These are phyloP conservation scores for Chrysopogon serrulatus DNA, from an alignment of 176 grass and related monocot species.

Conservation along the genomic window DNA sequence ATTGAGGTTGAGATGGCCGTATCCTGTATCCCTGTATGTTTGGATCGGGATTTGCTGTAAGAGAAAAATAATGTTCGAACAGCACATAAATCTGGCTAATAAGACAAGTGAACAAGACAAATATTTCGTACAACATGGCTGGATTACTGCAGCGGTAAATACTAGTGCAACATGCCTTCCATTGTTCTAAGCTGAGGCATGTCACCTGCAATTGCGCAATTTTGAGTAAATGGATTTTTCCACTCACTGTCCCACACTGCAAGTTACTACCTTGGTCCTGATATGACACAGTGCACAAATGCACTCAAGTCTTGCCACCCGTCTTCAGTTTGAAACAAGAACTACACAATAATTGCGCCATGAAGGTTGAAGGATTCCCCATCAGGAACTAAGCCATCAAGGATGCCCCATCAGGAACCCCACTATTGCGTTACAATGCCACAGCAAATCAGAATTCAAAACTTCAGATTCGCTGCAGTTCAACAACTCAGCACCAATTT, in stretches of 20 bases:
- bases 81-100: too few relatives aligned
- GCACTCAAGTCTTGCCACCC: neutral
- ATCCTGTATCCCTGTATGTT: too few relatives aligned
- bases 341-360: neutral
- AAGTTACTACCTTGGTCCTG: neutral
- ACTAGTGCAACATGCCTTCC: neutral
- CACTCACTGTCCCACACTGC: neutral
- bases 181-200: neutral
- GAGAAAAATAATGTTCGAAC: too few relatives aligned
- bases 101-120: too few relatives aligned
- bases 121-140: neutral
- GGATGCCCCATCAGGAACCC: too few relatives aligned
- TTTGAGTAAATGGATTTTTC: neutral
- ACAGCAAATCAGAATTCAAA: neutral
- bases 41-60: too few relatives aligned
- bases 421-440: neutral
- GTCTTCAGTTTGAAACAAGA: neutral
- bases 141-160: neutral
- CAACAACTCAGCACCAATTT: neutral
- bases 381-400: too few relatives aligned
- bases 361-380: too few relatives aligned
- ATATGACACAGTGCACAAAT: neutral
- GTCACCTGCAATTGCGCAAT: too few relatives aligned
- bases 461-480: neutral
- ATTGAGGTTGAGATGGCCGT: neutral